These are phyloP conservation scores for Podospora bellae-mahoneyi DNA, from an alignment of 495 filamentous ascomycete species.

Conservation along the genomic window DNA sequence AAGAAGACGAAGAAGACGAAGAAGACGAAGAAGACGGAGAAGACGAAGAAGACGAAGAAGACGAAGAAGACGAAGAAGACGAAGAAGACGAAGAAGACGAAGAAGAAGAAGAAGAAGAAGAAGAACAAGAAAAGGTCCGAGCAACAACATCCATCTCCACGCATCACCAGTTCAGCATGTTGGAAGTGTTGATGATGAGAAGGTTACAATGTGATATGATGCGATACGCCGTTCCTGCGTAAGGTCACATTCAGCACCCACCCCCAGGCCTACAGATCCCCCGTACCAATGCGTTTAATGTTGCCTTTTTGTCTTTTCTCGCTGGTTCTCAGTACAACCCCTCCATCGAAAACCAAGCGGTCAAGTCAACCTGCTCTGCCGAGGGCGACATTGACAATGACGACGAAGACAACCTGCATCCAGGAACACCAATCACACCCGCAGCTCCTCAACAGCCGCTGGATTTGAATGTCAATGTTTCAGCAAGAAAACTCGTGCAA, in stretches of 20 bases:
- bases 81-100: neutral
- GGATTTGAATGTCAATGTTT: neutral
- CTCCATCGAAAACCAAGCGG: neutral
- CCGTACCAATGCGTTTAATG: neutral
- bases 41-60: neutral
- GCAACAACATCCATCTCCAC: conserved; percentile 1
- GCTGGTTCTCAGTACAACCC: neutral
- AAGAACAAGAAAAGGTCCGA: neutral
- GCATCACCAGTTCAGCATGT: neutral
- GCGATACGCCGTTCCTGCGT: neutral
- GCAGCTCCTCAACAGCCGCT: conserved; percentile 3
- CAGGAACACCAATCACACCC: conserved; percentile 21
- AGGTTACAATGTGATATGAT: neutral
- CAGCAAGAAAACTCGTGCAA: neutral
- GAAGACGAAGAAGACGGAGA: neutral
- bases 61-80: conserved; percentile 2
- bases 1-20: neutral
- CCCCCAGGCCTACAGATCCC: too few relatives aligned
- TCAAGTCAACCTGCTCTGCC: neutral
- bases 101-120: neutral
- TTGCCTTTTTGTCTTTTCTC: neutral
- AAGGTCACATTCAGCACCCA: neutral
- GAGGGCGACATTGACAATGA: neutral
- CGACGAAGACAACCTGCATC: neutral
- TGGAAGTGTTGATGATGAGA: neutral